Evolutionary conservation across 805 yeast species (phyloP).

Genomic region (Cyberlindnera amylophila): DNA sequence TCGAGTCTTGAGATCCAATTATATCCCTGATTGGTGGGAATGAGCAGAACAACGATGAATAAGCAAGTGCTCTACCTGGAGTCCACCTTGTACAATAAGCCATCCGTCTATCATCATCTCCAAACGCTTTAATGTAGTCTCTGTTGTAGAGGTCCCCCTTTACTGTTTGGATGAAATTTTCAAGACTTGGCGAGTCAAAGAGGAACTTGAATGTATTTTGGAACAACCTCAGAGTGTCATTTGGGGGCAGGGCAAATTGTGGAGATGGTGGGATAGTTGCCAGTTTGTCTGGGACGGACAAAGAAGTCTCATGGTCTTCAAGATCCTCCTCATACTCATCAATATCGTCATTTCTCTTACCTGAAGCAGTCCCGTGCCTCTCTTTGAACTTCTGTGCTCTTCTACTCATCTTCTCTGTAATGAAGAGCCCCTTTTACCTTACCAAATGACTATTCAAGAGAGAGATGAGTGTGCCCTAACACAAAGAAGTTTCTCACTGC

Average conservation of each 20-base stretch:
- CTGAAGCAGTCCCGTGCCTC: constrained; percentile 6
- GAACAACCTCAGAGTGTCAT: constrained; percentile 23
- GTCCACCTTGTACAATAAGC: constrained; percentile 88
- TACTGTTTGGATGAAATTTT: constrained; percentile 56
- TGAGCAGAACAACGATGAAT: constrained; percentile 59
- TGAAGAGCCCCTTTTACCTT: no score
- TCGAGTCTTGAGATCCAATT: constrained; percentile 30
- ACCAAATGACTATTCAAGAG: no score
- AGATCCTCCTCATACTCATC: constrained; percentile 5
- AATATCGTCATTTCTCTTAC: neutral
- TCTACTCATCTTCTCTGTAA: constrained; percentile 18
- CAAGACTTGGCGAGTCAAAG: constrained; percentile 24
- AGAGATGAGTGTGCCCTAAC: neutral
- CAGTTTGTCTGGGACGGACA: constrained; percentile 3
- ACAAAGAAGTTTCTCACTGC: neutral
- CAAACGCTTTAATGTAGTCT: constrained; percentile 69
- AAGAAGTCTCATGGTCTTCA: constrained; percentile 3
- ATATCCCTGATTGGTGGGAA: constrained; percentile 39
- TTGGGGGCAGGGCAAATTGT: constrained; percentile 20
- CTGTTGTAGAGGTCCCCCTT: constrained; percentile 68
- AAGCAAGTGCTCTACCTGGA: constrained; percentile 75
- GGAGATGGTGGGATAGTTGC: constrained; percentile 20
- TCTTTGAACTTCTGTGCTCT: constrained; percentile 20
- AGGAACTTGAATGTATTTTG: constrained; percentile 20
- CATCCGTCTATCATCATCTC: constrained; percentile 53